phyloP scores from a whole-genome alignment of 345 rosid species.

The Noccaea bulbosa region DNA sequence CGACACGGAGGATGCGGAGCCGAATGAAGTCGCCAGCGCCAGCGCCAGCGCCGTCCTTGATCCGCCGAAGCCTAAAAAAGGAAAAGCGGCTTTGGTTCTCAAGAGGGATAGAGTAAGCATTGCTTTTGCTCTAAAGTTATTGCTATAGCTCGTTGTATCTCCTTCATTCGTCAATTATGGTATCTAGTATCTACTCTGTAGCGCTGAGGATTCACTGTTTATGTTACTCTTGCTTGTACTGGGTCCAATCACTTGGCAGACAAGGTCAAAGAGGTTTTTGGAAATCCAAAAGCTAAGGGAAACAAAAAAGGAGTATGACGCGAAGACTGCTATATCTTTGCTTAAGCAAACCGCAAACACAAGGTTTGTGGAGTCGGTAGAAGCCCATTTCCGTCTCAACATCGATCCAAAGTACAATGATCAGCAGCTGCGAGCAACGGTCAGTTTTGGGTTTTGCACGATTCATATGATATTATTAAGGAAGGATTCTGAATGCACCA shows the following conservation, averaged over 20 bases:
- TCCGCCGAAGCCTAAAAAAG: constrained; percentile 77
- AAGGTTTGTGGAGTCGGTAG: constrained; percentile 84
- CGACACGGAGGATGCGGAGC: constrained; percentile 54
- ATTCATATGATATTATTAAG: not conserved
- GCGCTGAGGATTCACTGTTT: no score
- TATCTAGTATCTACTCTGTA: no score
- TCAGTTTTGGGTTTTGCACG: constrained; percentile 42
- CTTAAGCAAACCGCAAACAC: constrained; percentile 68
- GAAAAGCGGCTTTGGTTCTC: constrained; percentile 79
- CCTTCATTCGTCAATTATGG: no score
- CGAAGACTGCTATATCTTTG: constrained; percentile 75
- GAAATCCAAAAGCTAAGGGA: constrained; percentile 96
- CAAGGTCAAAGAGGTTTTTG: constrained; percentile 96
- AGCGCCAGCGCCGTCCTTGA: constrained; percentile 48
- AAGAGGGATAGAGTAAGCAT: constrained; percentile 86
- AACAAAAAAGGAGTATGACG: constrained; percentile 75
- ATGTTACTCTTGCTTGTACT: not conserved
- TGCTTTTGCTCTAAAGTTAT: no score
- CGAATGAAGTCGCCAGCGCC: constrained; percentile 35
- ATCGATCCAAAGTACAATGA: constrained; percentile 96
- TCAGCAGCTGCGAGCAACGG: constrained; percentile 96
- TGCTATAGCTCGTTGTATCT: no score
- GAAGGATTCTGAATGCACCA: not conserved
- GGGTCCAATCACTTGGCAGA: constrained; percentile 53
- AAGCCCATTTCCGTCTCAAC: constrained; percentile 97